Percentiles rank a stretch among this genome's conserved stretches.
Evolutionary conservation across 1,284 basidiomycete species (phyloP).

Genomic region (Ceratobasidium sp.): DNA sequence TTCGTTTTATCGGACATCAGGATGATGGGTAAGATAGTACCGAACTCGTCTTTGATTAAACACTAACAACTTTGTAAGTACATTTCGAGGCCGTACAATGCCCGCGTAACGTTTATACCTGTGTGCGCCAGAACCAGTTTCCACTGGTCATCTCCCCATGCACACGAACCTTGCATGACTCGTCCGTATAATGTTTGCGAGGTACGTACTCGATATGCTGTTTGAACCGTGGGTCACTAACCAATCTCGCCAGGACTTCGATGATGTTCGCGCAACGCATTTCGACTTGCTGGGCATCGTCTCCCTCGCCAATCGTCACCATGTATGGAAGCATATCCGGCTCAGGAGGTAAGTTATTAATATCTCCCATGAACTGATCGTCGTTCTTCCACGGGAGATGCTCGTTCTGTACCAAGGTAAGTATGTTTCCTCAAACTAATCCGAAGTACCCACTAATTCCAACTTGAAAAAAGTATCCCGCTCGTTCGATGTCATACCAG

Average conservation of each 20-base stretch:
- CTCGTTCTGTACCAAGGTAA: neutral
- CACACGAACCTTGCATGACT: neutral
- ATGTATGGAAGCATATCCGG: neutral
- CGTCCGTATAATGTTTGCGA: neutral
- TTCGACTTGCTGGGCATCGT: neutral
- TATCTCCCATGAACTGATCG: neutral
- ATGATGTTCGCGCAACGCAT: neutral
- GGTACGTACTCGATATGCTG: neutral
- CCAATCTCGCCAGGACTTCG: neutral
- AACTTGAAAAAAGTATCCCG: neutral
- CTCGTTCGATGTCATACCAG: neutral
- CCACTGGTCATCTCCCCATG: constrained; percentile 40
- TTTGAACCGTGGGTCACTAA: neutral
- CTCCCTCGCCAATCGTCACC: neutral
- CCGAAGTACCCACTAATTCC: neutral
- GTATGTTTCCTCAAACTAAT: neutral
- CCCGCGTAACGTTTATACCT: constrained; percentile 9
- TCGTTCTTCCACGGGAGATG: neutral
- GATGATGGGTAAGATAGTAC: constrained; percentile 44
- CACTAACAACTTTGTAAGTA: neutral
- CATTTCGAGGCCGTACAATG: neutral
- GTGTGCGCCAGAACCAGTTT: constrained; percentile 31
- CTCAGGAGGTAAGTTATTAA: neutral
- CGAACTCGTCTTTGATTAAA: constrained; percentile 21
- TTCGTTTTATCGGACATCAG: constrained; percentile 45